Evolutionary conservation across 1,284 basidiomycete genomes (phyloP), one percentile per base, ranked within the genome.

Genomic region (Fomitiporia mediterranea): DNA sequence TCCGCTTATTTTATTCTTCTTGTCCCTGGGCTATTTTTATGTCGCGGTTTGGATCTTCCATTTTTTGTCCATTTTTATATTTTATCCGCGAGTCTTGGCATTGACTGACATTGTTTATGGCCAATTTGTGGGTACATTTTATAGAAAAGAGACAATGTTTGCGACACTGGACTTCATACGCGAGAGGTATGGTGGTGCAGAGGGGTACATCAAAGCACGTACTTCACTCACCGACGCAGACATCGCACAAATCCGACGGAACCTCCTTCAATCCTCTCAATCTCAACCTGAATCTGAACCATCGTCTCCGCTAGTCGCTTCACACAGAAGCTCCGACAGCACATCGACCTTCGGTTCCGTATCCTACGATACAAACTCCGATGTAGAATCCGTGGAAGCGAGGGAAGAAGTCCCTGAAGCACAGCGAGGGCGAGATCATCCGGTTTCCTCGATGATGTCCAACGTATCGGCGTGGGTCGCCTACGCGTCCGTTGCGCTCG

Each of bases 61-160:
- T 30, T 46, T 30, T 28, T 21, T 3, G 32, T 40, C 3, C n/a
- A 44, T 37, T 21, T 49, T 13, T 23, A 17, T 34, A 30, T 23
- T 42, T 27, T 49, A 32, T 43, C 30, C 35, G 50, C 34, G 35
- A 37, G 17, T 40, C 8, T 19, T 15, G 39, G 8, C 4, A 40
- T 40, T 1, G 9, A 13, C 8, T 40, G 21, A 8, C 21, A 13
- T 17, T 19, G 39, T 19, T 40, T 21, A 17, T 2, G 1, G 17
- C 35, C 17, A 21, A 1, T n/a, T 17, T n/a, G 15, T 15, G 15
- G 15, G 13, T 7, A 40, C 39, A 8, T n/a, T 6, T 8, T 21
- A 7, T 55, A 75, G 72, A 53, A 64, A 67, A n/a, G 67, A 74
- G 58, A 70, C 68, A 3, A 75, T 77, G 71, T 48, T 58, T 3